A percentile compares a stretch with the other conserved stretches of the same genome.
phyloP scores from a whole-genome alignment of 768 basidiomycete genomes.

The Boletus sp. region DNA sequence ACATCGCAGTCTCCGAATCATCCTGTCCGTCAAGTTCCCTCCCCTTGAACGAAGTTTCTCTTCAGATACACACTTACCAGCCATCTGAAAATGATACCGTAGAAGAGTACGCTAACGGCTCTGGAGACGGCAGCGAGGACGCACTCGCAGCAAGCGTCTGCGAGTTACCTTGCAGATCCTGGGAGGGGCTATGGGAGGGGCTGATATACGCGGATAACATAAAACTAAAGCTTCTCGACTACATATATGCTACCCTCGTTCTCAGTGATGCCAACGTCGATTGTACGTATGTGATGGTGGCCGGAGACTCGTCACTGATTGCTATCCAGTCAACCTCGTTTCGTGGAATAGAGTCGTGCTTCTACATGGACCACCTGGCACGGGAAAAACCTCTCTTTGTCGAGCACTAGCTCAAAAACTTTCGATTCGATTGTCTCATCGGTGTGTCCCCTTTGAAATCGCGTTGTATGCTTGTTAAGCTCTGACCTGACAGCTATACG shows the following conservation, averaged over 20 bases:
- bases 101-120: constrained; percentile 68
- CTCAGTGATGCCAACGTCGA: constrained; percentile 87
- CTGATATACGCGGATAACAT: constrained; percentile 82
- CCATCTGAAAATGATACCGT: constrained; percentile 63
- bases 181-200: constrained; percentile 93
- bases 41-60: constrained; percentile 52
- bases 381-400: constrained; percentile 95
- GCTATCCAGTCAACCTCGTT: constrained; percentile 73
- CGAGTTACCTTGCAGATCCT: constrained; percentile 75
- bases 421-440: constrained; percentile 81
- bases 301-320: constrained; percentile 3
- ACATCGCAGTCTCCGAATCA: constrained; percentile 69
- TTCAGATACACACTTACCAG: constrained; percentile 89
- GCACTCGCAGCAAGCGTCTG: constrained; percentile 88
- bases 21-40: constrained; percentile 55
- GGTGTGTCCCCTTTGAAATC: constrained; percentile 42
- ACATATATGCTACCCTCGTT: constrained; percentile 91
- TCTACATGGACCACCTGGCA: constrained; percentile 95
- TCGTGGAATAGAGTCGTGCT: constrained; percentile 96
- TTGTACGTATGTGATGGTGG: constrained; percentile 46
- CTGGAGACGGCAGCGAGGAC: constrained; percentile 56
- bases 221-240: constrained; percentile 86
- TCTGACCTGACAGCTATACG: constrained; percentile 57
- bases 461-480: background rate
- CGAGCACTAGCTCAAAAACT: constrained; percentile 94